Evolutionary conservation across 305 asterid species (phyloP), one percentile per base, ranked within the genome.

Genomic region (Coffea humblotiana): DNA sequence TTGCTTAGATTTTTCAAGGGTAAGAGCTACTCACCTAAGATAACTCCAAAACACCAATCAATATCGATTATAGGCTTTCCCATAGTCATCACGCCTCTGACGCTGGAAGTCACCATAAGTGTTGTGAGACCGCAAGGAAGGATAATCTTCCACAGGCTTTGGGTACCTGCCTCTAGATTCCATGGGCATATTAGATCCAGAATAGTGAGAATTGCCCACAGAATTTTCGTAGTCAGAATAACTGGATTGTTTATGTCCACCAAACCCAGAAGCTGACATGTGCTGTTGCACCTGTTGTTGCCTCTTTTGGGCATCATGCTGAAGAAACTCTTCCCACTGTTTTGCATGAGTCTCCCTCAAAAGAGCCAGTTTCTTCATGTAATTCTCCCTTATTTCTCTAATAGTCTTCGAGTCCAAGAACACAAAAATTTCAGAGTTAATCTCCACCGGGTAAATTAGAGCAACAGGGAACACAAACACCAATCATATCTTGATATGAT

Each of bases 311-410:
- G 84, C 90, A 85, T 94, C 93, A 74, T 65, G 83, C 76, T 83
- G 97, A 87, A 96, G 92, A 86, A 96, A 93, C 85, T 90, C 97
- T 78, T 91, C 97, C 97, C 98, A 90, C 86, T 92, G 87, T 77
- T 85, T 92, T 78, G 92, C 93, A 80, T 93, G 98, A 79, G 90
- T 66, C 78, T 80, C 91, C 90, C 90, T 90, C 77, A 93, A 86
- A 68, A 75, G 51, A 66, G 85, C 82, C 78, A 93, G 84, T 80
- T 92, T 92, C 83, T 87, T 93, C 87, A 89, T 79, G 86, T 88
- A 86, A 84, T 78, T 86, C 82, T 93, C 98, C 85, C 98, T 86
- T 75, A 91, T 88, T 83, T 90, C 97, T 81, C 86, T 88, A 25
- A 94, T 84, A 80, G 90, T 94, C 99, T 96, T 83, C 51, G 78